These are phyloP conservation scores for Puccinia hordei DNA, from an alignment of 1,284 basidiomycete genomes.

Conservation along the genomic window DNA sequence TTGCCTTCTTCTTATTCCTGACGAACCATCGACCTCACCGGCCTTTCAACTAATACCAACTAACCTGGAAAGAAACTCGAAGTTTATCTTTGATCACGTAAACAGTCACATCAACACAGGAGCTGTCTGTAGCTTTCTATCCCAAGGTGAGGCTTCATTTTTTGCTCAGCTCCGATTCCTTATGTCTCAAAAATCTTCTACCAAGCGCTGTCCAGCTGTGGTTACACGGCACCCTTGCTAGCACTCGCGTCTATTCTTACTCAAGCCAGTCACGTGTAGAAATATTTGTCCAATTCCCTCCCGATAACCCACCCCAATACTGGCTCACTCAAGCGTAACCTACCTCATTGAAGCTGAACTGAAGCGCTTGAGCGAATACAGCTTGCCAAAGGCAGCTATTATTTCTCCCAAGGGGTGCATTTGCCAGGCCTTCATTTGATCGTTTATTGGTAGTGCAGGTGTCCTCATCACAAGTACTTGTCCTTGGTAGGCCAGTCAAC, in stretches of 20 bases:
- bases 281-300: background rate
- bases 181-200: too few species aligned
- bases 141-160: background rate
- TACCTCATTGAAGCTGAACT: too few species aligned
- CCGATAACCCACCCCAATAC: too few species aligned
- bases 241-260: background rate
- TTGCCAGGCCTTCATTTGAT: background rate
- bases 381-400: background rate
- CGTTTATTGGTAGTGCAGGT: background rate
- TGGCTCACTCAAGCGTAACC: background rate
- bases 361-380: background rate
- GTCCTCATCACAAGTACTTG: background rate
- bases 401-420: background rate
- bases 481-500: constrained; percentile 10
- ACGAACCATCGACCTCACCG: background rate
- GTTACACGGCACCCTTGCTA: too few species aligned
- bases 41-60: background rate
- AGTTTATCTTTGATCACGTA: background rate
- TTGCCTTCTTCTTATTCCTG: background rate
- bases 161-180: background rate
- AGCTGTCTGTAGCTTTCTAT: background rate
- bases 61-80: background rate
- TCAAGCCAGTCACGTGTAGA: background rate
- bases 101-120: background rate
- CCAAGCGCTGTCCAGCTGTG: too few species aligned